Evolutionary conservation across 768 basidiomycete species (phyloP), one percentile per base, ranked within the genome.

Genomic region (Gloeopeniophorella convolvens): DNA sequence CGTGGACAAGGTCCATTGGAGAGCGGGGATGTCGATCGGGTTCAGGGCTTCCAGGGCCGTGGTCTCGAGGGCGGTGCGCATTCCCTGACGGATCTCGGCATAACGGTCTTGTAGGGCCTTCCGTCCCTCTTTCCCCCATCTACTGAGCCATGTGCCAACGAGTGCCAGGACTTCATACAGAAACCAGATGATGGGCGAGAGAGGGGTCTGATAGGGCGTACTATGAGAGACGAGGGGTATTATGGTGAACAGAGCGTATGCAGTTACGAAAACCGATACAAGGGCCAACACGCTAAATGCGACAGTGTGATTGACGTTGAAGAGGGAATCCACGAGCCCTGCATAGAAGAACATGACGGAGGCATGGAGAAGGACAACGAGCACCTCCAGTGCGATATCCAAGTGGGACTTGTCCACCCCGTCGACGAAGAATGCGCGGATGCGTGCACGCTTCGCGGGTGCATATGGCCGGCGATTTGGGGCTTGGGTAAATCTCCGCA

Each of bases 201-300:
- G 30, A 8, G 56, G 56, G 15, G 56, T 57, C 36, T 48, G 48
- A 41, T 57, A 57, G 2, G 56, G 56, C 15, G 45, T 50, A 32
- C 42, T 37, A 27, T 41, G 54, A 12, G 13, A 43, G 24, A 20
- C 42, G 13, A 57, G 31, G 3, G 56, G 54, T 34, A 50, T 37
- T 28, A 56, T 42, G 54, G 42, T 42, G 9, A 50, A 27, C 15
- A 48, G 1, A 11, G 34, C n/a, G 40, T 57, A 57, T 11, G 46
- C 30, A 5, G 45, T 6, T 23, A 36, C 30, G n/a, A 16, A 48
- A 15, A 43, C 5, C 3, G 32, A 8, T 8, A 47, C 39, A 18
- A 50, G 34, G 2, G 45, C 1, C 4, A 56, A 27, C 27, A 54
- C 9, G 20, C 10, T 11, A 28, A 21, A 45, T 12, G 43, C 48